Evolutionary conservation across 192 early-diverging fungal species (phyloP).

Genomic region (Gamsiella multidivaricata): DNA sequence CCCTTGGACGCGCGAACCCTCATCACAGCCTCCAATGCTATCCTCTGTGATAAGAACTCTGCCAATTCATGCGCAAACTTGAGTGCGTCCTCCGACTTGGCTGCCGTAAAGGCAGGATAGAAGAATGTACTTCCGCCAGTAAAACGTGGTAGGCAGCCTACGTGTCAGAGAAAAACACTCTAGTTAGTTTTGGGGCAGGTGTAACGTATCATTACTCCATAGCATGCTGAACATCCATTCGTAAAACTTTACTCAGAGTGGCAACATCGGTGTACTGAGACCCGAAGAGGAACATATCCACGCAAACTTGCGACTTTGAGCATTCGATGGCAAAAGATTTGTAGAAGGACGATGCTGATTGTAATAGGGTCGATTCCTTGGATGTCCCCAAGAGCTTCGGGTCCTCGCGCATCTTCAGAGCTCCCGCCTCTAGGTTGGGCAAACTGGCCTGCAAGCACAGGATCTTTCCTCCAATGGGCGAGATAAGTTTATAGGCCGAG

Average conservation of each 20-base stretch:
- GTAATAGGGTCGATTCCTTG: conserved; percentile 85
- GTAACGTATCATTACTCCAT: too few relatives aligned
- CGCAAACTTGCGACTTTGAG: conserved; percentile 86
- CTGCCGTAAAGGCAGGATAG: conserved; percentile 91
- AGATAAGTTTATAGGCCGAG: conserved; percentile 83
- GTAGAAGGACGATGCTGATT: conserved; percentile 90
- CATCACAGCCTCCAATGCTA: conserved; percentile 93
- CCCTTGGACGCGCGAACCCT: conserved; percentile 93
- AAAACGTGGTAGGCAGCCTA: conserved; percentile 80
- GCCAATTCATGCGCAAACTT: conserved; percentile 88
- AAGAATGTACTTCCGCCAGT: conserved; percentile 91
- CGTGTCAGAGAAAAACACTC: conserved; percentile 24
- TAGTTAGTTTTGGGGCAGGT: too few relatives aligned
- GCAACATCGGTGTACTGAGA: conserved; percentile 88
- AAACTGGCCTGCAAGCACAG: conserved; percentile 82
- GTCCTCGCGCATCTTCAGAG: conserved; percentile 87
- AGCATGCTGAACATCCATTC: too few relatives aligned
- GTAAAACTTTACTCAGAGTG: conserved; percentile 89
- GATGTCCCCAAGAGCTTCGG: conserved; percentile 89
- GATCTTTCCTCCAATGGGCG: conserved; percentile 91
- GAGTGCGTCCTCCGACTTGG: conserved; percentile 81
- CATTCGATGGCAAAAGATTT: conserved; percentile 93
- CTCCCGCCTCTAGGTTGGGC: conserved; percentile 85
- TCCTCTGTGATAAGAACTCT: conserved; percentile 79
- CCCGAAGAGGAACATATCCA: conserved; percentile 91